Conservation (phyloP, 345 rosid species). For the Crucihimalaya himalaica region DNA sequence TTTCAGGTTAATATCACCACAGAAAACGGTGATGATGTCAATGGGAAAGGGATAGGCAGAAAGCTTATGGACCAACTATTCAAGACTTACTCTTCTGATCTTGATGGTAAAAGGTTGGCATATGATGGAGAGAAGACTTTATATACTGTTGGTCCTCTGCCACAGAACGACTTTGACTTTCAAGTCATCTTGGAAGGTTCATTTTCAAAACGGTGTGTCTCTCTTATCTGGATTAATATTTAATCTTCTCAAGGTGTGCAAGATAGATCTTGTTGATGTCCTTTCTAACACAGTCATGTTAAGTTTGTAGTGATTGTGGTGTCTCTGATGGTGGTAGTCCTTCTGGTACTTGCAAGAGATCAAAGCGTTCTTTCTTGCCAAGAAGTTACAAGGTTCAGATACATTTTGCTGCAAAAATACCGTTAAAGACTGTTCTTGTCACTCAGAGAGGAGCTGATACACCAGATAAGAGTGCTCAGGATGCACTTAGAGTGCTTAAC, state of each 20-base stretch:
- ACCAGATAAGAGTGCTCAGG: conserved; percentile 52
- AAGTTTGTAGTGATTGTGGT: conserved; percentile 41
- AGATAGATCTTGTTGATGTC: conserved; percentile 15
- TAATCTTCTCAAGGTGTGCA: conserved; percentile 23
- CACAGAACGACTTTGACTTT: conserved; percentile 61
- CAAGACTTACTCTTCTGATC: conserved; percentile 65
- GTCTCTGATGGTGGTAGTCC: conserved; percentile 45
- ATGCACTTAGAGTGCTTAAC: conserved; percentile 83
- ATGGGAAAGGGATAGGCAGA: conserved; percentile 71
- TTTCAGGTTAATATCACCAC: conserved; percentile 63
- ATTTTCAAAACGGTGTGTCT: conserved; percentile 52
- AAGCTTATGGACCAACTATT: conserved; percentile 68
- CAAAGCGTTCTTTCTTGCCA: conserved; percentile 57
- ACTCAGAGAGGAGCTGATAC: conserved; percentile 51
- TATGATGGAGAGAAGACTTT: conserved; percentile 82
- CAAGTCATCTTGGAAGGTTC: conserved; percentile 68
- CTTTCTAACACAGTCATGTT: conserved; percentile 1
- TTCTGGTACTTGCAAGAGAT: conserved; percentile 47
- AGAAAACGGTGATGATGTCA: conserved; percentile 54
- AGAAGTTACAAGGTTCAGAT: conserved; percentile 60
- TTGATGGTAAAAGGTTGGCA: conserved; percentile 60
- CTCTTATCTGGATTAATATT: conserved; percentile 19
- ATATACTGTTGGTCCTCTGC: conserved; percentile 81
- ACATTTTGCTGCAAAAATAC: conserved; percentile 60
- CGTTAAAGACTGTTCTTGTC: conserved; percentile 53